Base-by-base conservation (phyloP, 495 filamentous ascomycete species). In the Chaetomium fimeti region DNA sequence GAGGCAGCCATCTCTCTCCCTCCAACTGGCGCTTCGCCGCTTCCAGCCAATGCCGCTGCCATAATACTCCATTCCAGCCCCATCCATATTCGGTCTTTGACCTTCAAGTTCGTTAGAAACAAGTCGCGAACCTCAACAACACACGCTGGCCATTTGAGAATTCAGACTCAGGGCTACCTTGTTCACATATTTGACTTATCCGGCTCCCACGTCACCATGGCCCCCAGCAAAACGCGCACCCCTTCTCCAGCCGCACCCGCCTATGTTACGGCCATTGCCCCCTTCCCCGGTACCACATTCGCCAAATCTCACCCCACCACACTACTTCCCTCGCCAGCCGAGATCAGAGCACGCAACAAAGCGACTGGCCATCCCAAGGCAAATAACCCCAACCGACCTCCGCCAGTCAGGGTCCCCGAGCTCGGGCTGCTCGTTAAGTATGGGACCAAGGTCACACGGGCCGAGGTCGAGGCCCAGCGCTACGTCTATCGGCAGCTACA, bases 341-440 rank as follows among this genome's bases (percentile, higher is more conserved):
- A 38, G 15, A 51, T 61, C n/a, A 36, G 58, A 61, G 47, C 24
- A 4, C 27, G 24, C 15, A 61, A 61, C 29, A 32, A 5, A 25
- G 43, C 42, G 12, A 36, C 58, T 11, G 25, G 45, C n/a, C 45
- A 61, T 38, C 43, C 42, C 11, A 38, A 38, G 7, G 58, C 58
- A 9, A 38, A 18, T 16, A 24, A 32, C 28, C 28, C 16, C 13
- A 61, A 61, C 58, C 16, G 27, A 9, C 43, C 58, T 20, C 58
- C 58, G 29, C 58, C 58, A 16, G 58, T 51, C 16, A 28, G 8
- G 9, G 15, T 51, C 29, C 58, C 58, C 12, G 16, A 32, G 43
- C 45, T 52, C 24, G 43, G 58, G n/a, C 45, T 61, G 15, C 16
- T 52, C 27, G 58, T 61, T 16, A 61, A 61, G 27, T 40, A 61